Evolutionary conservation across 208 protist species (phyloP).

Genomic region (Trypanosoma melophagium): DNA sequence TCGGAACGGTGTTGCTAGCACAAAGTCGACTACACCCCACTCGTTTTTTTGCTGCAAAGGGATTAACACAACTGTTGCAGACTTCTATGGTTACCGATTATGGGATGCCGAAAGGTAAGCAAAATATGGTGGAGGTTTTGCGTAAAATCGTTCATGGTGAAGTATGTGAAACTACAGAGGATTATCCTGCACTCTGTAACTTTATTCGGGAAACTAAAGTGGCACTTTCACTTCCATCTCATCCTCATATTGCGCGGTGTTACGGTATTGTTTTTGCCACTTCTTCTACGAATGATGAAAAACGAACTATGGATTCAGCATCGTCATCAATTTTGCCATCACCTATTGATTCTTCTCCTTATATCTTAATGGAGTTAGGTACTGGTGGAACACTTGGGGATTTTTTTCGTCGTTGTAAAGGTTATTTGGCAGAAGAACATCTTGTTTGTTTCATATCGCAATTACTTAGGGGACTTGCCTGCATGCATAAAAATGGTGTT

Average conservation of each 20-base stretch:
- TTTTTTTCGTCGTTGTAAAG: constrained; percentile 1
- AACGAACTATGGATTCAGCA: background rate
- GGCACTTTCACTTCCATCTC: constrained; percentile 10
- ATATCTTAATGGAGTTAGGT: constrained; percentile 31
- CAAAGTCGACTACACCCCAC: constrained; percentile 25
- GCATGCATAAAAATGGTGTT: constrained; percentile 33
- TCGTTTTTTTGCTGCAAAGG: constrained; percentile 32
- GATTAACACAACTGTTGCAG: constrained; percentile 9
- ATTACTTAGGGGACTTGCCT: constrained; percentile 27
- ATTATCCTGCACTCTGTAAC: background rate
- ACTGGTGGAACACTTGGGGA: constrained; percentile 26
- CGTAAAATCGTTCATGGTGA: background rate
- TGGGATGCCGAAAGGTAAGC: background rate
- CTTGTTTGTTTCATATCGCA: constrained; percentile 30
- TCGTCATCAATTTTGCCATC: background rate
- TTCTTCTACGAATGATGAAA: background rate
- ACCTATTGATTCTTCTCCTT: background rate
- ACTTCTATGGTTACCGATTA: background rate
- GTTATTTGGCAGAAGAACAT: constrained; percentile 23
- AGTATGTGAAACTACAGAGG: background rate
- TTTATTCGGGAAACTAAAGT: constrained; percentile 18
- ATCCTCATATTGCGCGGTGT: constrained; percentile 28
- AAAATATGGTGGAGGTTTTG: background rate
- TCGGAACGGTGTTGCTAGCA: constrained; percentile 21
- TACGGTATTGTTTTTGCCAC: constrained; percentile 20